A percentile compares a stretch with the other conserved stretches of the same genome.
phyloP scores from a whole-genome alignment of 2,329 filamentous ascomycete genomes.

The Neocatenulostroma microsporum region DNA sequence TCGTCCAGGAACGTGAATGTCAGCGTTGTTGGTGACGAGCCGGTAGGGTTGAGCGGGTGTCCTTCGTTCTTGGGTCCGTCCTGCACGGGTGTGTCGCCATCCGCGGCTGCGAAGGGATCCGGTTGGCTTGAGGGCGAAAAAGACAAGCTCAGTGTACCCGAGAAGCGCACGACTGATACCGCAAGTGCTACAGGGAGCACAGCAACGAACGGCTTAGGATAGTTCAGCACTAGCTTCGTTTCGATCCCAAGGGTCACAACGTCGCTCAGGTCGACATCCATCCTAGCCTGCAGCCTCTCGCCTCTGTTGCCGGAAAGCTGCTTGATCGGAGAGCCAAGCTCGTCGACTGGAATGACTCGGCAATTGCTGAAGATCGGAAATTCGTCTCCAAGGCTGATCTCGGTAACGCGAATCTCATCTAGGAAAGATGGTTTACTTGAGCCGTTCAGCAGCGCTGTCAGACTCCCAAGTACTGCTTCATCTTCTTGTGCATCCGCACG shows the following conservation, averaged over 20 bases:
- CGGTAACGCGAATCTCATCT: slow-evolving; percentile 87
- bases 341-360: slow-evolving; percentile 82
- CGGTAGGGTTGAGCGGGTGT: slow-evolving; percentile 36
- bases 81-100: slow-evolving; percentile 18
- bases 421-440: slow-evolving; percentile 77
- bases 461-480: slow-evolving; percentile 75
- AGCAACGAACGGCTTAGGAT: slow-evolving; percentile 80
- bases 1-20: slow-evolving; percentile 91
- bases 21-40: slow-evolving; percentile 60
- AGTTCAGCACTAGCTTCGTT: slow-evolving; percentile 90
- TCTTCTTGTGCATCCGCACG: slow-evolving; percentile 86
- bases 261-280: slow-evolving; percentile 96
- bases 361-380: slow-evolving; percentile 99
- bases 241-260: slow-evolving; percentile 92
- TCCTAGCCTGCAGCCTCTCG: slow-evolving; percentile 79
- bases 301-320: slow-evolving; percentile 40
- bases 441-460: slow-evolving; percentile 84
- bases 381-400: slow-evolving; percentile 89
- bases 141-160: slow-evolving; percentile 84
- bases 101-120: slow-evolving; percentile 29
- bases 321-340: slow-evolving; percentile 56
- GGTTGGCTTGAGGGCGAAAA: slow-evolving; percentile 62
- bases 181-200: slow-evolving; percentile 86
- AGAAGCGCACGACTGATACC: slow-evolving; percentile 88
- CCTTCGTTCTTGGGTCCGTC: slow-evolving; percentile 22